Conservation (phyloP, 495 filamentous ascomycete genomes). For the Geopyxis carbonaria region DNA sequence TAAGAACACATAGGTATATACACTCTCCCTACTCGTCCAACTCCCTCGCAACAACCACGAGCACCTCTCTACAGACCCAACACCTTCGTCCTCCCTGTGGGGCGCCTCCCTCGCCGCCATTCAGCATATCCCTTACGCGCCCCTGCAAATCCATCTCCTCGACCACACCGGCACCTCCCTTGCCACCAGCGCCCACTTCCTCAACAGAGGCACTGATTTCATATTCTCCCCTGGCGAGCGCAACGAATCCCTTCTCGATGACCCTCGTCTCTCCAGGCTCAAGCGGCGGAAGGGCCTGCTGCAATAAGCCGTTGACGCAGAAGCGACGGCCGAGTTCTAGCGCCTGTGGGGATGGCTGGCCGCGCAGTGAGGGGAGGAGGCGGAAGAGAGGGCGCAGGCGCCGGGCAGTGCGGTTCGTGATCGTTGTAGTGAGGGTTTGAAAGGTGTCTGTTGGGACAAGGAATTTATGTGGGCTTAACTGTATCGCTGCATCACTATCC, state of each 20-base stretch:
- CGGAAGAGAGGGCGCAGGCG: slow-evolving; percentile 59
- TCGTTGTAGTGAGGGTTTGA: slow-evolving; percentile 44
- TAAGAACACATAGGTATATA: neutral
- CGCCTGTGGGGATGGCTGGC: slow-evolving; percentile 54
- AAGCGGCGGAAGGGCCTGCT: slow-evolving; percentile 50
- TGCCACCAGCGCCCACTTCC: slow-evolving; percentile 38
- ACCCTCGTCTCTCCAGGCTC: slow-evolving; percentile 36
- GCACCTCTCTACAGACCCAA: slow-evolving; percentile 25
- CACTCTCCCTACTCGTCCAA: slow-evolving; percentile 24
- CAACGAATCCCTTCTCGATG: slow-evolving; percentile 46
- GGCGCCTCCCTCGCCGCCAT: slow-evolving; percentile 18
- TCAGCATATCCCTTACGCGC: slow-evolving; percentile 17
- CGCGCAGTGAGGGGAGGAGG: slow-evolving; percentile 55
- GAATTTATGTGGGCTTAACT: slow-evolving; percentile 31
- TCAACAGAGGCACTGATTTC: slow-evolving; percentile 69
- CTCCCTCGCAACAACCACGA: slow-evolving; percentile 21
- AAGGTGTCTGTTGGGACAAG: slow-evolving; percentile 52
- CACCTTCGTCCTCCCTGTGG: slow-evolving; percentile 23
- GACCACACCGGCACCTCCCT: neutral
- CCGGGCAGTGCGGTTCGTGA: slow-evolving; percentile 52
- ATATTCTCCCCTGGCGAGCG: slow-evolving; percentile 63
- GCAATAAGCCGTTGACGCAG: slow-evolving; percentile 68
- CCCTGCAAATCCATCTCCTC: slow-evolving; percentile 4
- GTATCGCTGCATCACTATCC: slow-evolving; percentile 28
- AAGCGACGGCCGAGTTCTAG: slow-evolving; percentile 72